Base-by-base conservation (phyloP, 345 rosid species). In the Rhizophora apiculata region DNA sequence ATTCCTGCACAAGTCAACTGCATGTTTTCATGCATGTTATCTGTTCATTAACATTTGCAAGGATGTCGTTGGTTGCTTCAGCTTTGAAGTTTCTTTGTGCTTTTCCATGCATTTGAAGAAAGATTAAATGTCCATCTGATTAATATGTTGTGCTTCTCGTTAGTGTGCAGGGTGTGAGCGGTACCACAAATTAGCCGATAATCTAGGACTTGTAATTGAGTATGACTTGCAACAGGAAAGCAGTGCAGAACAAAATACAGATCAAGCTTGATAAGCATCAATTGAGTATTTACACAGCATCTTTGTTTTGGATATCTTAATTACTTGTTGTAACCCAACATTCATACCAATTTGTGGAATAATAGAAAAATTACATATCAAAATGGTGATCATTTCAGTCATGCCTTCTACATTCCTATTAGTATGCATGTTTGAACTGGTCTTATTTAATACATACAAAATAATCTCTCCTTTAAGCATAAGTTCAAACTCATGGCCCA, bases 151-250 rank as follows among this genome's bases (percentile, higher is more conserved):
- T 72, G 53, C 29, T 75, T 73, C 67, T 79, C 69, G 30, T 83
- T 82, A 88, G 97, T 88, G 99, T 79, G 99, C 81, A 78, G 96
- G 96, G 51, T 89, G 99, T 79, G 87, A 87, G 26, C 76, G n/a
- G 77, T 87, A 92, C 85, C 97, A 90, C 82, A 92, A 92, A 72
- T 78, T 92, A 63, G 94, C 82, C 19, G 99, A 95, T 81, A 95
- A 92, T 80, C 96, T 92, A 66, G 93, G 96, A 70, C 92, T 87
- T 71, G 74, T 91, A 37, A 81, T 87, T 69, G 97, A 95, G 82
- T 87, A 87, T 75, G 93, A 88, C 74, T 84, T 95, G 65, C 80
- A 82, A 26, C 83, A 88, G 63, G 89, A 86, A 74, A 74, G 46
- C 22, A 58, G 26, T 43, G 77, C 55, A 57, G 85, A 82, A 76